Conservation (phyloP, 768 basidiomycete genomes). For the Tremella yokohamensis region DNA sequence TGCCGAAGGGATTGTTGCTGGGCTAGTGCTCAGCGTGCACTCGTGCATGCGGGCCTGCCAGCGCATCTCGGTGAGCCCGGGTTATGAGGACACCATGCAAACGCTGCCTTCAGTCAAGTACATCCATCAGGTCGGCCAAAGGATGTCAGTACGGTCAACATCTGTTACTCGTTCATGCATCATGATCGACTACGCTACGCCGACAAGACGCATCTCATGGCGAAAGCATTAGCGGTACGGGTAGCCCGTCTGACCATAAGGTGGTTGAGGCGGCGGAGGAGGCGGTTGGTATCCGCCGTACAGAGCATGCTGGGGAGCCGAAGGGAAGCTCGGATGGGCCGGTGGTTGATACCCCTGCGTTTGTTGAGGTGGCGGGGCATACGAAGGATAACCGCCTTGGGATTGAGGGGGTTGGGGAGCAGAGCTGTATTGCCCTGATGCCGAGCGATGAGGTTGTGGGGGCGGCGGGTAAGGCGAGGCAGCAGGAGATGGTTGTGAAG, state of each 20-base stretch:
- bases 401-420: not conserved
- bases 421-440: conserved; percentile 14
- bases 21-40: too few relatives aligned
- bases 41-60: too few relatives aligned
- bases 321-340: conserved; percentile 9
- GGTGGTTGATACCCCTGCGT: conserved; percentile 22
- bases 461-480: conserved; percentile 15
- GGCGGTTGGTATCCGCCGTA: conserved; percentile 3
- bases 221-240: conserved; percentile 12
- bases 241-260: conserved; percentile 17
- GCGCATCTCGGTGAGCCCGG: too few relatives aligned
- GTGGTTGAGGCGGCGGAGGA: conserved; percentile 3
- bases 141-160: too few relatives aligned
- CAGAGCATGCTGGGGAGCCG: not conserved
- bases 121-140: too few relatives aligned
- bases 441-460: conserved; percentile 7
- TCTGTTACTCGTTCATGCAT: too few relatives aligned
- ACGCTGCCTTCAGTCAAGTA: too few relatives aligned
- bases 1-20: too few relatives aligned
- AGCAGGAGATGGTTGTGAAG: conserved; percentile 11
- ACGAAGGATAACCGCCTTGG: not conserved
- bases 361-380: conserved; percentile 11
- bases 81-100: too few relatives aligned
- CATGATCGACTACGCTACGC: too few relatives aligned
- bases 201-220: too few relatives aligned